phyloP scores from a whole-genome alignment of 306 rosid species.

The Nissolia schottii region DNA sequence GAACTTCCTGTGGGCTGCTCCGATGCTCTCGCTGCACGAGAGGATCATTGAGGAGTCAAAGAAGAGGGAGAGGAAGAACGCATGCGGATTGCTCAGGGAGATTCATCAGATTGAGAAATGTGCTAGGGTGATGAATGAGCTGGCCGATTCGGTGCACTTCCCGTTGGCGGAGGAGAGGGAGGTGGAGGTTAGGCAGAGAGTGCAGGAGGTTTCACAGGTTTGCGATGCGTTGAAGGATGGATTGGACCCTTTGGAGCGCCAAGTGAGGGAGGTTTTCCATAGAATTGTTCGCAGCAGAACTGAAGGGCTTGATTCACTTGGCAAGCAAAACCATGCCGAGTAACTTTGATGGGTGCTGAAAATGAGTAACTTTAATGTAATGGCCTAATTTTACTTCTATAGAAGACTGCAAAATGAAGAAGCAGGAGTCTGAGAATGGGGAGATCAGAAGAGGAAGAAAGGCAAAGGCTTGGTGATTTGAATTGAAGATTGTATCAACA shows the following conservation, averaged over 20 bases:
- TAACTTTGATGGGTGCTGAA: slow-evolving; percentile 14
- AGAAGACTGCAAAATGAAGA: slow-evolving; percentile 22
- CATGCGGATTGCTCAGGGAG: slow-evolving; percentile 76
- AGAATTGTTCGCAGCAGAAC: slow-evolving; percentile 70
- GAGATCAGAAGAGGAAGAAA: not conserved
- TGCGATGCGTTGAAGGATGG: slow-evolving; percentile 62
- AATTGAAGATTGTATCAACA: slow-evolving; percentile 10
- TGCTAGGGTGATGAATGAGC: slow-evolving; percentile 59
- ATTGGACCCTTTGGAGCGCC: slow-evolving; percentile 81
- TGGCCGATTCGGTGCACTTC: slow-evolving; percentile 62
- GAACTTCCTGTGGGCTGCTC: slow-evolving; percentile 60
- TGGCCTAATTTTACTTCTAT: slow-evolving; percentile 19
- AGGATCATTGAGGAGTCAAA: slow-evolving; percentile 76
- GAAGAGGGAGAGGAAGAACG: slow-evolving; percentile 72
- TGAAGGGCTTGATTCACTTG: slow-evolving; percentile 65
- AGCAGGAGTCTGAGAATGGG: not conserved
- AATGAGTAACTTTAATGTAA: slow-evolving; percentile 16
- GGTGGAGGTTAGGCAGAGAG: slow-evolving; percentile 66
- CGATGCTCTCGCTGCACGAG: slow-evolving; percentile 62
- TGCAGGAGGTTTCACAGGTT: slow-evolving; percentile 51
- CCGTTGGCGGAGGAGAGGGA: slow-evolving; percentile 77
- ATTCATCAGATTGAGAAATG: slow-evolving; percentile 75
- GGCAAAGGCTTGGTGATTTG: slow-evolving; percentile 4
- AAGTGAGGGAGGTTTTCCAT: slow-evolving; percentile 82
- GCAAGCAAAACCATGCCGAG: slow-evolving; percentile 40